A percentile compares a stretch with the other conserved stretches of the same genome.
Conservation (phyloP, 352 stramenopile species). For the Globisporangium irregulare region DNA sequence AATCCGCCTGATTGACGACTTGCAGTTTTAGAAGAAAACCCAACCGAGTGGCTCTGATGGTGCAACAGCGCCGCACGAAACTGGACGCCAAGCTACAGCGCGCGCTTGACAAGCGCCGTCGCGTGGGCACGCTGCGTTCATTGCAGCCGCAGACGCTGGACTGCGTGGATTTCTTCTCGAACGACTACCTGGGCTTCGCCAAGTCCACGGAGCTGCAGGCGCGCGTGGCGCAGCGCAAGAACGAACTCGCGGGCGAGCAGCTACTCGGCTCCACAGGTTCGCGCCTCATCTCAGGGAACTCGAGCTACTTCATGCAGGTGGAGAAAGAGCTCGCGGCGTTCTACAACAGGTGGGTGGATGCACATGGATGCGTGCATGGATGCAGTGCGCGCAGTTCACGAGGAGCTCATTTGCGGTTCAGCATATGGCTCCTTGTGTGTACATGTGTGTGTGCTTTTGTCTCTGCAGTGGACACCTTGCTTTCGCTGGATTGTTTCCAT, state of each 20-base stretch:
- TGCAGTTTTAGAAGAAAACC: not conserved
- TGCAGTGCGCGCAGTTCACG: conserved; percentile 1
- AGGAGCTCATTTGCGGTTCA: not conserved
- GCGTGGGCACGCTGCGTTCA: conserved; percentile 52
- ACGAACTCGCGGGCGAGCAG: conserved; percentile 24
- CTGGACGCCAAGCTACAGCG: conserved; percentile 23
- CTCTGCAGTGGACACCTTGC: not conserved
- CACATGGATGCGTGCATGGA: not conserved
- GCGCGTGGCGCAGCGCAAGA: conserved; percentile 46
- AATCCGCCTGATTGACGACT: not conserved
- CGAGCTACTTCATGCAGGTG: conserved; percentile 80
- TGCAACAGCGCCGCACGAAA: not conserved
- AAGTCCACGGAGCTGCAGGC: conserved; percentile 52
- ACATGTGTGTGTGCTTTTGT: not conserved
- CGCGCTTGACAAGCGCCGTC: conserved; percentile 19
- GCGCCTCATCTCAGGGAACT: conserved; percentile 94
- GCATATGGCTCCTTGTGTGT: not conserved
- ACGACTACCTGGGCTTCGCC: conserved; percentile 97
- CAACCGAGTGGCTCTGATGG: not conserved
- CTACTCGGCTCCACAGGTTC: conserved; percentile 83
- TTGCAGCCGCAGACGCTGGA: conserved; percentile 30
- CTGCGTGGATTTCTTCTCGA: conserved; percentile 95
- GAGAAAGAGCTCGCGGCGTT: conserved; percentile 84
- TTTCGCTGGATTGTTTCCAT: conserved; percentile 7
- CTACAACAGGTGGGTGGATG: conserved; percentile 65